Conservation (phyloP, 176 grass and related monocot species). For the Poa annua region DNA sequence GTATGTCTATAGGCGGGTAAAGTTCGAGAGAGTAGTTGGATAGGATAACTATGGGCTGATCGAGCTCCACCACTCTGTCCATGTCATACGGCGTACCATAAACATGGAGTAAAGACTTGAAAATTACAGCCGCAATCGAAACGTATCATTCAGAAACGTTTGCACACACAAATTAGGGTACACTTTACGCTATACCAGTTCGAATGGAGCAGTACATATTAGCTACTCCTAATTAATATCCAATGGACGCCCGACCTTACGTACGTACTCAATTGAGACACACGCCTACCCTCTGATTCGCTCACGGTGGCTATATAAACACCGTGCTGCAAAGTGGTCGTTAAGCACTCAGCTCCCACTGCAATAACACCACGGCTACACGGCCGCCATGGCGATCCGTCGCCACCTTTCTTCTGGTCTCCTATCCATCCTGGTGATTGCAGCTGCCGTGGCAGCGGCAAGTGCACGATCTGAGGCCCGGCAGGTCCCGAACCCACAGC, state of each 20-base stretch:
- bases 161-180: background rate
- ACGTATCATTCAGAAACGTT: background rate
- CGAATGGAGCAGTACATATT: background rate
- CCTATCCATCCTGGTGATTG: background rate
- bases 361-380: too few relatives aligned
- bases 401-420: background rate
- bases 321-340: background rate
- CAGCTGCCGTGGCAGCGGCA: background rate
- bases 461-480: background rate
- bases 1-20: background rate
- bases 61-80: background rate
- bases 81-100: background rate
- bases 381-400: conserved; percentile 26
- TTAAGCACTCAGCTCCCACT: background rate
- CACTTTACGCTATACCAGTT: conserved; percentile 14
- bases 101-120: background rate
- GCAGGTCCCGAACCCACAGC: background rate
- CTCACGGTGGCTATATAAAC: conserved; percentile 30
- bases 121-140: background rate
- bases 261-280: background rate
- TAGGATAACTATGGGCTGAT: background rate
- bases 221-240: background rate
- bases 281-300: conserved; percentile 1
- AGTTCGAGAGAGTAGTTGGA: conserved; percentile 1
- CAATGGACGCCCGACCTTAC: background rate